These are phyloP conservation scores for Pythium brachiatum DNA, from an alignment of 352 stramenopile genomes.

Conservation along the genomic window DNA sequence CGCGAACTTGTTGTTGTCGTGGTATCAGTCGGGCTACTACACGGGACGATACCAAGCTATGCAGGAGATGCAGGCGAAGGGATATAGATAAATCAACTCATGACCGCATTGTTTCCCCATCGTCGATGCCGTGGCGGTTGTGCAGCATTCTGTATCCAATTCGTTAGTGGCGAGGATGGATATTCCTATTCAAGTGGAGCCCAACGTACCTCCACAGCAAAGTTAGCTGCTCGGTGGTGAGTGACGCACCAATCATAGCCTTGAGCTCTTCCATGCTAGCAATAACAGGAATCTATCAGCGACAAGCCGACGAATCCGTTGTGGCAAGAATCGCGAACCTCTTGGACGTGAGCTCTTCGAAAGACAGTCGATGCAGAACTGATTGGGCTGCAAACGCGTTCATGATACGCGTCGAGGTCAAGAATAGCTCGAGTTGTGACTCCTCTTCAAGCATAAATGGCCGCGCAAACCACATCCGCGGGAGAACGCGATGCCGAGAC, in stretches of 20 bases:
- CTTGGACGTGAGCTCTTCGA: slow-evolving; percentile 52
- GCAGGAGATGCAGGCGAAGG: slow-evolving; percentile 53
- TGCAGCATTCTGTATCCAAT: slow-evolving; percentile 10
- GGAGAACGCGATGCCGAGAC: slow-evolving; percentile 38
- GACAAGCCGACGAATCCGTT: not conserved
- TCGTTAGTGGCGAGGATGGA: no score
- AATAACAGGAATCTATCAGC: not conserved
- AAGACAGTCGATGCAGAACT: slow-evolving; percentile 58
- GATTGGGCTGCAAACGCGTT: slow-evolving; percentile 68
- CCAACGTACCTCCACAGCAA: slow-evolving; percentile 16
- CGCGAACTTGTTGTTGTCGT: slow-evolving; percentile 72
- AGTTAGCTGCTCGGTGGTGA: slow-evolving; percentile 2
- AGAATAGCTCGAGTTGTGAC: slow-evolving; percentile 70
- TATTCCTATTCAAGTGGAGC: no score
- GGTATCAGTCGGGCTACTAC: slow-evolving; percentile 86
- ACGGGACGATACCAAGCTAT: slow-evolving; percentile 75
- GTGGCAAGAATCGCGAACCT: slow-evolving; percentile 24
- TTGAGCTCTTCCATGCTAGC: slow-evolving; percentile 5
- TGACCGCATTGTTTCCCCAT: not conserved
- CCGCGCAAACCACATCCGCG: slow-evolving; percentile 70
- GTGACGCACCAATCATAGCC: slow-evolving; percentile 1
- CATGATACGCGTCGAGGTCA: slow-evolving; percentile 62
- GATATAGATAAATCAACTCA: slow-evolving; percentile 14
- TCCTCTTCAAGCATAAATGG: slow-evolving; percentile 75
- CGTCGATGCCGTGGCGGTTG: slow-evolving; percentile 11